Evolutionary conservation across 1,284 basidiomycete species (phyloP), one percentile per base, ranked within the genome.

Genomic region (Cryptococcus sp.): DNA sequence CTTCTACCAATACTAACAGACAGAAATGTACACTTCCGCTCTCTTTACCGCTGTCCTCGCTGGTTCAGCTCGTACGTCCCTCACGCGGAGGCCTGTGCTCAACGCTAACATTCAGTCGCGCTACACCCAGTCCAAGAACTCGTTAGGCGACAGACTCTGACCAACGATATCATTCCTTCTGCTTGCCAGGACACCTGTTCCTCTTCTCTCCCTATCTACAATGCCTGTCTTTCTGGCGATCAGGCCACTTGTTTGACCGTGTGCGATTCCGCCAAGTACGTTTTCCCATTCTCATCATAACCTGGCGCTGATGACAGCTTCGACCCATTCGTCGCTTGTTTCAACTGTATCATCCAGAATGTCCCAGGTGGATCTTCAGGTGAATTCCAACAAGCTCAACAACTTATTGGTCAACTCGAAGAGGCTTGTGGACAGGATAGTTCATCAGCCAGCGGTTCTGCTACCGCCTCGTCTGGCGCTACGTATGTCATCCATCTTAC

Each of bases 181-280:
- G 13, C n/a, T 16, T 43, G 41, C 41, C 41, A 43, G 41, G 23
- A 24, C 16, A 24, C 21, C 19, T 43, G 41, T 43, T 22, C 41
- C 9, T 16, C n/a, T 16, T 16, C 41, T 22, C 23, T 43, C 13
- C 14, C 39, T 40, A 45, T 50, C 24, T 31, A 37, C 53, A 60
- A 72, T 55, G 67, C 64, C 39, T 77, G 73, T 48, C 41, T 46
- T 2, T 39, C 42, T n/a, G 54, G 56, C 5, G 43, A 47, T 36
- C 50, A 54, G 45, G 54, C 32, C 18, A 49, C 43, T n/a, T 55
- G 45, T 39, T 36, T 55, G 21, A 32, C 18, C 22, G 37, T 50
- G 22, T 51, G 48, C 37, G 21, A 43, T 16, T 3, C 4, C 18
- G 23, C 16, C n/a, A 46, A 24, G 41, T 43, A 21, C 10, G 41